Conservation (phyloP, 2,329 filamentous ascomycete species). For the Claviceps sp. region DNA sequence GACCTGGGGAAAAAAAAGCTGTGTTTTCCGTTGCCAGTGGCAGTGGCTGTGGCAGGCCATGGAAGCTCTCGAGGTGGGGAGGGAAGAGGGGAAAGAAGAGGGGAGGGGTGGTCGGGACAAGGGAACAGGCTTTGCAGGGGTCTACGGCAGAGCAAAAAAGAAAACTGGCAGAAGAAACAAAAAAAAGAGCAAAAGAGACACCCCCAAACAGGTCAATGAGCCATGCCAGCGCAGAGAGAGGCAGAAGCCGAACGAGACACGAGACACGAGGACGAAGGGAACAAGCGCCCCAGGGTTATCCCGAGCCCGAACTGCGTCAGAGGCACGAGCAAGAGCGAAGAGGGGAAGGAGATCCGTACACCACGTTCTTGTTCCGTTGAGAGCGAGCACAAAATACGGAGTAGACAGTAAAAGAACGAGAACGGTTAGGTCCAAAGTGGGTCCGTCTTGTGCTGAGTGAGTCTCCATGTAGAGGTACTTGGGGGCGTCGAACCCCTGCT, state of each 20-base stretch:
- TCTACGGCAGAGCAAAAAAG: not conserved
- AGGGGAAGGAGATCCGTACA: not conserved
- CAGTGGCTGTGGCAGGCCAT: not conserved
- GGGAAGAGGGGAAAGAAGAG: not conserved
- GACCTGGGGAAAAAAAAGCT: not conserved
- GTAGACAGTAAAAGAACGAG: not conserved
- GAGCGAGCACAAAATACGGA: not conserved
- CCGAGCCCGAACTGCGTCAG: not conserved
- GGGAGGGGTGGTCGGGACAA: not conserved
- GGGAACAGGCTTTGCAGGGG: not conserved
- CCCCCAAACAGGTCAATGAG: not conserved
- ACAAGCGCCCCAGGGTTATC: not conserved
- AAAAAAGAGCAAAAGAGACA: not conserved
- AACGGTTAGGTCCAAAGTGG: not conserved
- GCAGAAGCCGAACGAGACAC: not conserved
- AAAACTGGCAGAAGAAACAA: not conserved
- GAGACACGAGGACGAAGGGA: not conserved
- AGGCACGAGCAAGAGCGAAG: not conserved
- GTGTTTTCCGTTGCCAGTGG: not conserved
- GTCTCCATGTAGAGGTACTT: conserved; percentile 4
- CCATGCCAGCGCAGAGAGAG: not conserved
- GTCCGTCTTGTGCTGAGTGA: not conserved
- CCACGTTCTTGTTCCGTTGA: not conserved
- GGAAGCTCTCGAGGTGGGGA: not conserved
- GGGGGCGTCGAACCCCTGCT: not conserved